Percentiles rank a stretch among this genome's conserved stretches.
Conservation (phyloP, 2,329 filamentous ascomycete genomes). For the Sordariomycetes sp. region DNA sequence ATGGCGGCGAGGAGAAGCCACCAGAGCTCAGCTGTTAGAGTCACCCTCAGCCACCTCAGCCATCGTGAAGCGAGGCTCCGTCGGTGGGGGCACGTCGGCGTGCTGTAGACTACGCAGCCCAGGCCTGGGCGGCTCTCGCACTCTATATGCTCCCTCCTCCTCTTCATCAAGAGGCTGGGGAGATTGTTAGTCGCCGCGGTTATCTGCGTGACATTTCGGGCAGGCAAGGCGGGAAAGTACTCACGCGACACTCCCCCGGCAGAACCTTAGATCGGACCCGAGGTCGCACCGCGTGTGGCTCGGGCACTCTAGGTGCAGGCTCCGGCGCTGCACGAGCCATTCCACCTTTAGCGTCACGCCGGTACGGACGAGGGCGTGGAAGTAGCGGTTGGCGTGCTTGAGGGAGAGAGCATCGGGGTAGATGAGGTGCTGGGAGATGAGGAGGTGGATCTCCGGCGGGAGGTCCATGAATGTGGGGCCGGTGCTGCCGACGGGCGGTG, state of each 20-base stretch:
- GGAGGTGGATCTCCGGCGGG: conserved; percentile 54
- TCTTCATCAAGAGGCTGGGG: conserved; percentile 40
- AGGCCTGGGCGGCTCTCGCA: conserved; percentile 44
- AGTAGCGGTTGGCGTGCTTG: conserved; percentile 51
- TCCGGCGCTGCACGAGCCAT: conserved; percentile 54
- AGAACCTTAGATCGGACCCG: conserved; percentile 46
- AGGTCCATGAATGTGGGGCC: conserved; percentile 29
- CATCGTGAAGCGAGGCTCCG: conserved; percentile 28
- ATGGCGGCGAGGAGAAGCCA: conserved; percentile 30
- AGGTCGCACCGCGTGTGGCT: conserved; percentile 43
- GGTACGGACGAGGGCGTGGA: conserved; percentile 52
- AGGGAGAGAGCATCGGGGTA: conserved; percentile 61
- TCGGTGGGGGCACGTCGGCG: conserved; percentile 29
- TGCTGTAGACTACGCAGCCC: conserved; percentile 41
- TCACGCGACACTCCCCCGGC: conserved; percentile 43
- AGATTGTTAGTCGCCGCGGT: background rate
- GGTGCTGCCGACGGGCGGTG: background rate
- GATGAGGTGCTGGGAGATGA: conserved; percentile 44
- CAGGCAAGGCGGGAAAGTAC: conserved; percentile 9
- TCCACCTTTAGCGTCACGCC: conserved; percentile 52
- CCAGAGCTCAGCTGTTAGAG: conserved; percentile 32
- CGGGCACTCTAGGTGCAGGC: conserved; percentile 51
- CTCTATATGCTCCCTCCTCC: conserved; percentile 44
- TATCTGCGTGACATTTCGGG: background rate
- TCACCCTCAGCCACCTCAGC: conserved; percentile 28